Evolutionary conservation across 2,329 filamentous ascomycete species (phyloP).

Genomic region (Diaporthe sp.): DNA sequence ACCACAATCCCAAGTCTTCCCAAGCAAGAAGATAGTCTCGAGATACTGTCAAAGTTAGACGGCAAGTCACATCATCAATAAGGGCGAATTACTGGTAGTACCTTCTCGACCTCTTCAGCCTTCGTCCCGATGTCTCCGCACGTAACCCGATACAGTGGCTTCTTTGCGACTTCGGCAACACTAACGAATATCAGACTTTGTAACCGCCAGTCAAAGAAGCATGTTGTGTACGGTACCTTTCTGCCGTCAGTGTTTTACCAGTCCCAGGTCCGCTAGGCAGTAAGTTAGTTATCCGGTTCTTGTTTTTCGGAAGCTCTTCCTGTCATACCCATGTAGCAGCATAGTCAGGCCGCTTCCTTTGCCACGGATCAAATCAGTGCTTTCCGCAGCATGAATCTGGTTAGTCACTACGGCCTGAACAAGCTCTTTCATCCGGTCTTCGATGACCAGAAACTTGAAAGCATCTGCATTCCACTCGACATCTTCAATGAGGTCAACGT

Average conservation of each 20-base stretch:
- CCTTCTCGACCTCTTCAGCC: not conserved
- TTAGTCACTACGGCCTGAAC: not conserved
- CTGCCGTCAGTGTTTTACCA: not conserved
- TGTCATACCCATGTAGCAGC: not conserved
- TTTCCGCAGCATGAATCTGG: not conserved
- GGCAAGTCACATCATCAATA: not conserved
- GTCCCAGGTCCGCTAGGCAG: not conserved
- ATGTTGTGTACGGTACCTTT: not conserved
- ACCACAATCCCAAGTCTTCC: not conserved
- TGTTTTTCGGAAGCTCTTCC: no score
- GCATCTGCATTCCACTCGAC: not conserved
- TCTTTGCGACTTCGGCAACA: not conserved
- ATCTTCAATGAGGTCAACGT: not conserved
- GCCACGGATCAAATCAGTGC: not conserved
- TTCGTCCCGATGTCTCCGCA: not conserved
- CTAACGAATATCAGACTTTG: not conserved
- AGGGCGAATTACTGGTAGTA: no score
- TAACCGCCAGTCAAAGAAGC: not conserved
- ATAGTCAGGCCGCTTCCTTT: not conserved
- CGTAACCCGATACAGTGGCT: not conserved
- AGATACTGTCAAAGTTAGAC: not conserved
- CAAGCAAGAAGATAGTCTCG: not conserved
- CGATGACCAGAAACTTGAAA: not conserved
- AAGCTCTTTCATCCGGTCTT: not conserved
- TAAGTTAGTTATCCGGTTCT: not conserved